These are phyloP conservation scores for Pseudogymnoascus sp. DNA, from an alignment of 2,329 filamentous ascomycete species.

Conservation along the genomic window DNA sequence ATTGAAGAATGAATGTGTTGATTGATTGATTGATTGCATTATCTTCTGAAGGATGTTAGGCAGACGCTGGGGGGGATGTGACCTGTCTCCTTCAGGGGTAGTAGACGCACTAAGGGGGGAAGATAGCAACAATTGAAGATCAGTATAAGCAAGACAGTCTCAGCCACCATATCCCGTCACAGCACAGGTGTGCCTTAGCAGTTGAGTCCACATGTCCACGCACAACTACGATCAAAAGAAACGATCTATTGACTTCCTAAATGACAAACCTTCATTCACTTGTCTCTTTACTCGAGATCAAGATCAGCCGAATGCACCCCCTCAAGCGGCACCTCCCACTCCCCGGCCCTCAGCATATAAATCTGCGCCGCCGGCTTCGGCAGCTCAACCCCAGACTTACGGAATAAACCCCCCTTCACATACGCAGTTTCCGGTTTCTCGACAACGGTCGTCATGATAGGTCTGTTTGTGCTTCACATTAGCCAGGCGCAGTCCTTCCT, in stretches of 20 bases:
- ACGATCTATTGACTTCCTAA: neutral
- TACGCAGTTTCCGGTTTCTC: constrained; percentile 12
- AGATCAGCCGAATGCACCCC: neutral
- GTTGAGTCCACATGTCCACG: neutral
- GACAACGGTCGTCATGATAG: constrained; percentile 14
- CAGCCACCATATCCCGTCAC: neutral
- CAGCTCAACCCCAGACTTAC: constrained; percentile 13
- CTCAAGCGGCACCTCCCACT: constrained; percentile 16
- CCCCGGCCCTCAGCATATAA: constrained; percentile 14
- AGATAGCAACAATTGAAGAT: neutral
- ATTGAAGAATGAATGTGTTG: neutral
- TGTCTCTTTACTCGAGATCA: neutral
- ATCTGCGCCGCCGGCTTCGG: constrained; percentile 15
- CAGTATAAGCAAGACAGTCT: neutral
- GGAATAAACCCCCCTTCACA: constrained; percentile 18
- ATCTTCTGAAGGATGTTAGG: neutral
- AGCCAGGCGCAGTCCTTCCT: too few species aligned
- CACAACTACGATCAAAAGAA: neutral
- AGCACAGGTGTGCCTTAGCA: neutral
- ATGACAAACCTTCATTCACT: neutral
- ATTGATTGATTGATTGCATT: neutral
- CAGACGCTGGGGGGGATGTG: neutral
- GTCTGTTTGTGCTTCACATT: neutral
- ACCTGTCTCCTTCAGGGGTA: neutral
- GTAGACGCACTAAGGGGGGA: neutral